A percentile compares a stretch with the other conserved stretches of the same genome.
These are phyloP conservation scores for Boehmeria nivea DNA, from an alignment of 306 rosid species.

Conservation along the genomic window DNA sequence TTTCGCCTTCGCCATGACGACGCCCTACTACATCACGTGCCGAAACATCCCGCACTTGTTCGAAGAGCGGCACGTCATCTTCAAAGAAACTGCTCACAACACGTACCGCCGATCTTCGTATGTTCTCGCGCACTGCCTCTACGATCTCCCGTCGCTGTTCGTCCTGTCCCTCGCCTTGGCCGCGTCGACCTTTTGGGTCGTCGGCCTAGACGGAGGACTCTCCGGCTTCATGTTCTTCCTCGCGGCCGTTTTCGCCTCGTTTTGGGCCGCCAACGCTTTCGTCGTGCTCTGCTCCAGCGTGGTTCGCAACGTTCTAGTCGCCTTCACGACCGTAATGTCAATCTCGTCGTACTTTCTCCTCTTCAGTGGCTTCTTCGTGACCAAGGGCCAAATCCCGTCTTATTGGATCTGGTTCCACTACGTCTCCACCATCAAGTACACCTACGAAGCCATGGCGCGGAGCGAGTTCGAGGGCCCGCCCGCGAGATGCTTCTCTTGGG, in stretches of 20 bases:
- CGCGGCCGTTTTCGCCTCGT: conserved; percentile 47
- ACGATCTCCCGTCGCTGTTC: conserved; percentile 37
- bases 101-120: conserved; percentile 71
- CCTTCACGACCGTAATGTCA: conserved; percentile 69
- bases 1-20: conserved; percentile 88
- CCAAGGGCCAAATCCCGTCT: conserved; percentile 54
- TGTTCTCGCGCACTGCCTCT: conserved; percentile 52
- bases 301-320: conserved; percentile 80
- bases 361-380: conserved; percentile 86
- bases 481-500: conserved; percentile 61
- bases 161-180: conserved; percentile 56
- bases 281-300: conserved; percentile 72
- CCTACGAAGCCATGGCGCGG: conserved; percentile 64
- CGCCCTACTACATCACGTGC: conserved; percentile 77
- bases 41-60: conserved; percentile 81
- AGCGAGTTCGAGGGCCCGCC: conserved; percentile 54
- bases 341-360: conserved; percentile 71
- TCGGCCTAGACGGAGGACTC: conserved; percentile 75
- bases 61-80: conserved; percentile 77
- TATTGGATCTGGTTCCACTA: conserved; percentile 97
- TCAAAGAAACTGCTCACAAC: conserved; percentile 80
- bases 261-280: conserved; percentile 88
- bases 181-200: conserved; percentile 64
- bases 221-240: conserved; percentile 58
- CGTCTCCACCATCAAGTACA: conserved; percentile 69